Base-by-base conservation (phyloP, 129 eudicot genomes). In the Centaurea solstitialis region DNA sequence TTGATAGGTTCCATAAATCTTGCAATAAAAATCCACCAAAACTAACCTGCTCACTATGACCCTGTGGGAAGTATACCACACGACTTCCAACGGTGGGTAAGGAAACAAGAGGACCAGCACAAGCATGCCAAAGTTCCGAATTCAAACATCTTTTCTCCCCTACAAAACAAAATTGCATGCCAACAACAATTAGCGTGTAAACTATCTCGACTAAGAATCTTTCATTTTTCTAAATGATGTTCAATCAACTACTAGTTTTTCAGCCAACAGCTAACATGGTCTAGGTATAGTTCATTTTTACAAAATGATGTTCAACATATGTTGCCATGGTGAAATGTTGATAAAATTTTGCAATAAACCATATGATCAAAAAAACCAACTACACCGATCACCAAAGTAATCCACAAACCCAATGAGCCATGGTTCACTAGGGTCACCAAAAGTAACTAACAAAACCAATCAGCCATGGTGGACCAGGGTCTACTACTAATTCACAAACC, bases 81-180 rank as follows among this genome's bases (percentile, higher is more conserved):
- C 98, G 95, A 85, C 98, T 94, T 72, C 97, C 98, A 33, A 92
- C 73, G 6, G 87, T 85, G 9, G 98, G 98, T 15, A 94, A 92
- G 13, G 98, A 94, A 65, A 94, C 97, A 76, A 94, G 90, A 22
- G 98, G 98, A 24, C 98, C 98, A 11, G 98, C 97, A 70, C 98
- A 93, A 12, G 96, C 98, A 77, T 93, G 98, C 98, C 98, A 93
- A 53, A 93, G 94, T 86, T 93, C 98, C 12, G 98, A 94, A 82
- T 92, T 94, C 68, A 94, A 86, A 84, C 97, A 92, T 85, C 93
- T 90, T 83, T 84, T 88, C 41, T 92, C 98, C 76, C 97, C 98
- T 92, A 80, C 37, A 61, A 76, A 74, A 76, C 17, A 26, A 40
- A 72, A 76, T 68, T 43, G 18, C 39, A 81, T 24, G 41, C 24